phyloP scores from a whole-genome alignment of 1,284 basidiomycete species.

The Ceratobasidium sp. region DNA sequence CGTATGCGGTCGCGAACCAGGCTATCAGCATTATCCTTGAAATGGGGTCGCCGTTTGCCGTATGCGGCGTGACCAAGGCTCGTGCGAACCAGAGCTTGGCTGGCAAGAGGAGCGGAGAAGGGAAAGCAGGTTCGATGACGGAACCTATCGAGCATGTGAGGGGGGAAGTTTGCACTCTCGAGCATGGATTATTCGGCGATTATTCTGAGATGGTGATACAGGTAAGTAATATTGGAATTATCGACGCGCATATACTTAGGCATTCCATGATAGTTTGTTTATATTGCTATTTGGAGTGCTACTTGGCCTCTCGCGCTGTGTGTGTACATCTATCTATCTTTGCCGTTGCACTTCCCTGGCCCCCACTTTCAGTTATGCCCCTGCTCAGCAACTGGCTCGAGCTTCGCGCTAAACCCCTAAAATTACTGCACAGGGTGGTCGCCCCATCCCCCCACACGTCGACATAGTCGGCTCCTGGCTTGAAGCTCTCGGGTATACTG shows the following conservation, averaged over 20 bases:
- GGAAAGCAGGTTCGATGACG: slow-evolving; percentile 64
- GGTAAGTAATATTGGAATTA: not conserved
- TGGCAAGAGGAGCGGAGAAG: slow-evolving; percentile 65
- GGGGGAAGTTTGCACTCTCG: slow-evolving; percentile 80
- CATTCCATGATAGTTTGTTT: slow-evolving; percentile 74
- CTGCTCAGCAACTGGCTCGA: slow-evolving; percentile 91
- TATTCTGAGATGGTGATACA: slow-evolving; percentile 95
- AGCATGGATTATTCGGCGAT: slow-evolving; percentile 83
- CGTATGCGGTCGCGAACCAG: slow-evolving; percentile 94
- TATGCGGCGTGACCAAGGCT: slow-evolving; percentile 64
- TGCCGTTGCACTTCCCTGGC: slow-evolving; percentile 11
- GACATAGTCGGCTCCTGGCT: slow-evolving; percentile 97
- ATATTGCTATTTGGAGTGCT: slow-evolving; percentile 89
- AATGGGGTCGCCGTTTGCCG: slow-evolving; percentile 82
- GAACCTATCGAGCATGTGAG: slow-evolving; percentile 81
- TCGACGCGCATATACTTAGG: slow-evolving; percentile 38
- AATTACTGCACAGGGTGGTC: slow-evolving; percentile 84
- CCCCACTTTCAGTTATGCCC: slow-evolving; percentile 67
- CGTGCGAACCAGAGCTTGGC: slow-evolving; percentile 51
- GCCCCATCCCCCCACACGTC: slow-evolving; percentile 87
- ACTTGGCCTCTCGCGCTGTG: slow-evolving; percentile 96
- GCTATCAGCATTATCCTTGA: slow-evolving; percentile 84
- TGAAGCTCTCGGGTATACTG: slow-evolving; percentile 84
- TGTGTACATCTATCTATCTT: slow-evolving; percentile 52
- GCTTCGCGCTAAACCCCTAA: slow-evolving; percentile 95